Conservation (phyloP, 345 rosid species). For the Psidium friedrichsthalianum region DNA sequence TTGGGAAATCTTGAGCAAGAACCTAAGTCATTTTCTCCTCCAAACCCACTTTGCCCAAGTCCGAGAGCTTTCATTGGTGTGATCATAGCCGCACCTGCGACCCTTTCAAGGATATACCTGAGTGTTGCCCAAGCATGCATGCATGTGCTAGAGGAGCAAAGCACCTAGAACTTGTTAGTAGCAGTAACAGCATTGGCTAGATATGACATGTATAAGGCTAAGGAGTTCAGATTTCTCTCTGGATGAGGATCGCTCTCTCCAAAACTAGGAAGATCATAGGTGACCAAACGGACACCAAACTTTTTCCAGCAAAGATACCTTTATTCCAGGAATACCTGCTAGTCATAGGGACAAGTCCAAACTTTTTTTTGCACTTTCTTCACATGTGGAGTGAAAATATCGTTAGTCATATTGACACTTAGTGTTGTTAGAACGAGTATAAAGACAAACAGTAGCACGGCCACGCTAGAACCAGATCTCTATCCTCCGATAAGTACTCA, state of each 20-base stretch:
- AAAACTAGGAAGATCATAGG: constrained; percentile 95
- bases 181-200: constrained; percentile 63
- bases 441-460: constrained; percentile 61
- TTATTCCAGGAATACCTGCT: constrained; percentile 86
- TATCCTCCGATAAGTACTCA: constrained; percentile 93
- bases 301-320: constrained; percentile 60
- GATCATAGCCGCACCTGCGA: constrained; percentile 85
- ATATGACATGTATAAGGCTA: constrained; percentile 62
- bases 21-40: constrained; percentile 55
- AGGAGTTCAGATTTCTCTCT: constrained; percentile 66
- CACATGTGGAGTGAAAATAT: constrained; percentile 19
- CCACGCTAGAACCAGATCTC: constrained; percentile 85
- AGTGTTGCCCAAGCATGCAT: constrained; percentile 95
- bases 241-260: constrained; percentile 96
- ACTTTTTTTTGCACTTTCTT: constrained; percentile 46
- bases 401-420: constrained; percentile 25
- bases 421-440: constrained; percentile 77
- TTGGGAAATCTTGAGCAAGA: constrained; percentile 64
- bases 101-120: constrained; percentile 59
- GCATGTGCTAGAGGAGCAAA: constrained; percentile 74
- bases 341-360: no score
- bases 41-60: constrained; percentile 60
- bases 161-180: constrained; percentile 70
- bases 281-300: constrained; percentile 67
- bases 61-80: constrained; percentile 61